Percentiles rank a stretch among this genome's conserved stretches.
phyloP scores from a whole-genome alignment of 495 filamentous ascomycete genomes.

The Lophiostoma macrostomum region DNA sequence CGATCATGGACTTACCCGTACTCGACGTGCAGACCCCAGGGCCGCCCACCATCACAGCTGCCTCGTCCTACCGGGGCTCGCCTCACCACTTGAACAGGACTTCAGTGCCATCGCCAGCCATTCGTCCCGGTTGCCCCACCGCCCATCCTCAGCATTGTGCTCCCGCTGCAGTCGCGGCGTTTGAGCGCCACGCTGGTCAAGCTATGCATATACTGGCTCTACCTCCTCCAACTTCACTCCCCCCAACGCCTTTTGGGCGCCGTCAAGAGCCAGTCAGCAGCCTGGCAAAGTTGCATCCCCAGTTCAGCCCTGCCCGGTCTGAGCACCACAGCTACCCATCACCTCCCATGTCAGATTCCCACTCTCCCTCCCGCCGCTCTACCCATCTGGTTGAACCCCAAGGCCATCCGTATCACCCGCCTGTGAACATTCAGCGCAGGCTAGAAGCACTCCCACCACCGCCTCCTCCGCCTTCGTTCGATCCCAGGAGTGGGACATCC shows the following conservation, averaged over 20 bases:
- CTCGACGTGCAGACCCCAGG: constrained; percentile 30
- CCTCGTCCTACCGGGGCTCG: constrained; percentile 20
- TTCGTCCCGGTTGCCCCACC: constrained; percentile 21
- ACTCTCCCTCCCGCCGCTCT: constrained; percentile 35
- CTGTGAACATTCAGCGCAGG: constrained; percentile 17
- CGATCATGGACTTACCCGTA: constrained; percentile 29
- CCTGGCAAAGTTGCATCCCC: constrained; percentile 31
- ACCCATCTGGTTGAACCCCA: constrained; percentile 29
- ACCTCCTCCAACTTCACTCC: constrained; percentile 30
- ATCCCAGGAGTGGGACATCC: constrained; percentile 14
- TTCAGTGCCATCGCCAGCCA: constrained; percentile 7
- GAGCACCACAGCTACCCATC: constrained; percentile 39
- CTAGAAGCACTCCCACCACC: constrained; percentile 14
- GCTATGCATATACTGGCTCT: constrained; percentile 36
- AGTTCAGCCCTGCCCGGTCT: constrained; percentile 29
- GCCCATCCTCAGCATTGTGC: constrained; percentile 25
- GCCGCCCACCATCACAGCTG: constrained; percentile 22
- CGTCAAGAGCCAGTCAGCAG: constrained; percentile 31
- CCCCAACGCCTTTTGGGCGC: constrained; percentile 29
- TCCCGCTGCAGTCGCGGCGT: constrained; percentile 33
- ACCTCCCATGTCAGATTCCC: constrained; percentile 45
- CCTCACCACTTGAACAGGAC: constrained; percentile 19
- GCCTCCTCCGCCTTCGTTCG: constrained; percentile 17
- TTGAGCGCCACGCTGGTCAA: constrained; percentile 27
- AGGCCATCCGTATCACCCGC: constrained; percentile 26